Evolutionary conservation across 2,329 filamentous ascomycete species (phyloP), one percentile per base, ranked within the genome.

Genomic region (Aspergillus melleus): DNA sequence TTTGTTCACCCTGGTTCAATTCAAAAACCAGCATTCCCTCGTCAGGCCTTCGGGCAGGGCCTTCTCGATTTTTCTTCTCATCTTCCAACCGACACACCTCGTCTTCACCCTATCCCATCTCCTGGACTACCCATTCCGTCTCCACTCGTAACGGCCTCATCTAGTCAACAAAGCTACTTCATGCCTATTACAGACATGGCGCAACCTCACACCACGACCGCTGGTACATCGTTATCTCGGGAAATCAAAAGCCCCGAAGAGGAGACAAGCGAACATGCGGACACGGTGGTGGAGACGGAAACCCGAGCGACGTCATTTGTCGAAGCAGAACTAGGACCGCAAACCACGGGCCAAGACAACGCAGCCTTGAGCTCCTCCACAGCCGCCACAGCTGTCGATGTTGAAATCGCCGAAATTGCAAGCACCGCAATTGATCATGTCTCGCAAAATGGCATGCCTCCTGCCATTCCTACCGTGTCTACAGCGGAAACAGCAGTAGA

Each of bases 101-200:
- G 72, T 14, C 67, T 79, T 20, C 66, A 70, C 29, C 77, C 76
- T 16, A 64, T 78, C 39, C 68, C 73, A 42, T 79, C 78, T 22
- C 72, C 76, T 11, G 74, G 73, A 6, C 69, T 78, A 39, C 74
- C 77, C 11, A 64, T 75, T 47, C 73, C 78, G 6, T 79, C 77
- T 24, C 76, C 78, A 14, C 63, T 79, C 24, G 61, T 74, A 32
- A 67, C 71, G 12, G 61, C 61, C 29, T 63, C 73, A 16, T 61
- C 65, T 44, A 66, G 64, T 55, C 46, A 64, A 4, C 61, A 67
- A 12, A 69, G 66, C 10, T 77, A 77, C 57, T 78, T 78, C 59
- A 65, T 69, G n/a, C 56, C 64, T 4, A 60, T 61, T 22, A 47
- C 64, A 30, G 22, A 61, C 16, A 56, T 60, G 19, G 44, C 57